Evolutionary conservation across 2,329 filamentous ascomycete genomes (phyloP).

Genomic region (Teratosphaeria pseudoeucalypti): DNA sequence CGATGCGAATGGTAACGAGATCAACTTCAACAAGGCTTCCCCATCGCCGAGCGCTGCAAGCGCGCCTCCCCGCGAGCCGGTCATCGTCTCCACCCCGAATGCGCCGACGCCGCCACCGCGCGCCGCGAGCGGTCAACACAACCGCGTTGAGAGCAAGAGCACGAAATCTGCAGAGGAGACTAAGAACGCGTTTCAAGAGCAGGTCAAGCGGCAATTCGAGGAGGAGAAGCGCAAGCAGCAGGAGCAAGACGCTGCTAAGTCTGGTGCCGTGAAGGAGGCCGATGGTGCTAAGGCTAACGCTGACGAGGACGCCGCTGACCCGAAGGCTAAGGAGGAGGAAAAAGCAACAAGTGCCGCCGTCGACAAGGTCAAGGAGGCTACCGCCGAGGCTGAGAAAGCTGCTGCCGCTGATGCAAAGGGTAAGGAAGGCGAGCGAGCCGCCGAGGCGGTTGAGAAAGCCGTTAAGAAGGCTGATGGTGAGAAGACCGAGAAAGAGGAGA

Average conservation of each 20-base stretch:
- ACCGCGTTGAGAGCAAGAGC: slow-evolving; percentile 57
- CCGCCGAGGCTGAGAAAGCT: slow-evolving; percentile 38
- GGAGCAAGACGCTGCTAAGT: slow-evolving; percentile 19
- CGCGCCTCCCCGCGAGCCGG: slow-evolving; percentile 45
- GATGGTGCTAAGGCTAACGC: slow-evolving; percentile 10
- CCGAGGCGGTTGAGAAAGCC: slow-evolving; percentile 36
- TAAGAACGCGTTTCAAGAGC: slow-evolving; percentile 50
- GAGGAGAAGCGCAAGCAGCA: slow-evolving; percentile 25
- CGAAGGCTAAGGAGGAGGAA: slow-evolving; percentile 1
- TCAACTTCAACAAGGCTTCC: slow-evolving; percentile 55
- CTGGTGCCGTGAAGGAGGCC: slow-evolving; percentile 1
- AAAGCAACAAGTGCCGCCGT: slow-evolving; percentile 8
- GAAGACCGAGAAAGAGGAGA: slow-evolving; percentile 20
- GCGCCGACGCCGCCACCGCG: slow-evolving; percentile 67
- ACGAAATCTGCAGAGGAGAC: slow-evolving; percentile 61
- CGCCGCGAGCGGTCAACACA: slow-evolving; percentile 56
- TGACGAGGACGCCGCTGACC: slow-evolving; percentile 48
- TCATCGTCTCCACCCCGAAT: slow-evolving; percentile 61
- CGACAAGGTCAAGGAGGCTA: slow-evolving; percentile 31
- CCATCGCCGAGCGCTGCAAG: slow-evolving; percentile 46
- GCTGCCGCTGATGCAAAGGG: slow-evolving; percentile 34
- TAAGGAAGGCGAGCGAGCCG: slow-evolving; percentile 19
- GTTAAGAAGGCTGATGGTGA: slow-evolving; percentile 11
- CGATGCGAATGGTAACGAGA: slow-evolving; percentile 65
- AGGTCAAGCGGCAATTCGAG: slow-evolving; percentile 48